Evolutionary conservation across 306 rosid species (phyloP), one percentile per base, ranked within the genome.

Genomic region (Pueraria montana): DNA sequence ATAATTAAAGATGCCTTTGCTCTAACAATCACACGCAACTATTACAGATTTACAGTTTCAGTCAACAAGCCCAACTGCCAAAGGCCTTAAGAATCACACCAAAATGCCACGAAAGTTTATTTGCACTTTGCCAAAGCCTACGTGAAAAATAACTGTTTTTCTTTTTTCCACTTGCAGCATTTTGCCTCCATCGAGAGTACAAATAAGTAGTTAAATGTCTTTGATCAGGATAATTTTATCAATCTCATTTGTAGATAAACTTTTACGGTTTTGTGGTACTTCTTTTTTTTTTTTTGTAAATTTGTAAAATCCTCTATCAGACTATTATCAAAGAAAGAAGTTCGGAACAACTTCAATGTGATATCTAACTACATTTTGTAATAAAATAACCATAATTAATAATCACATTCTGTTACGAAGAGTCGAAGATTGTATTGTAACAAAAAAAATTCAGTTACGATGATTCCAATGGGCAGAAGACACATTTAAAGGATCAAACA

Each of bases 11-110:
- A 62, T 27, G 20, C 1, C 42, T 27, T 1, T 30, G 11, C 62
- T 67, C 76, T 53, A 82, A 82, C 85, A 42, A 66, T 43, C 53
- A 66, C 43, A 46, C 53, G 30, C 81, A 67, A 26, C 20, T 36
- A 26, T 30, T 21, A 27, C 8, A 0, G 40, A n/a, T n/a, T 67
- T 53, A 24, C 81, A 26, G 61, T 77, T 77, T 43, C 73, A 34
- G 86, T 68, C 86, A 83, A 83, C 65, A 76, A 52, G 82, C n/a
- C 64, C 18, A 76, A 76, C 78, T 67, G 46, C 64, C 52, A 55
- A 75, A 74, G 70, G 7, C 43, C 70, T 65, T 1, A 23, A 26
- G 0, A 40, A 26, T 26, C 68, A 36, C 48, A 27, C 45, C 45
- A 66, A 55, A 66, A 55, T 40, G 63, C 27, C 43, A 55, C 18